Conservation (phyloP, 2,329 filamentous ascomycete species). For the Scopulariopsis brevicaulis region DNA sequence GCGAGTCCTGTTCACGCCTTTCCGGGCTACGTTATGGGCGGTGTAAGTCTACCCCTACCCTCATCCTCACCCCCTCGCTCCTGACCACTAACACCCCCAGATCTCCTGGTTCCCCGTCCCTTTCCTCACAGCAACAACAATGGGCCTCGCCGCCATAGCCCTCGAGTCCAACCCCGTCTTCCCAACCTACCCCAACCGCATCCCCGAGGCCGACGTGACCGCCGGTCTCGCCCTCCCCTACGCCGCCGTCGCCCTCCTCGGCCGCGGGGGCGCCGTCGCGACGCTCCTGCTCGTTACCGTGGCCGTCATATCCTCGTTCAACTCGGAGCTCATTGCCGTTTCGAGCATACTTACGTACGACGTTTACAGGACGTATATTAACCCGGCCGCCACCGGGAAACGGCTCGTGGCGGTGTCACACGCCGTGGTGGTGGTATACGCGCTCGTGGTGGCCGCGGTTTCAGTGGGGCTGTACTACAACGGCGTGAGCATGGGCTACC, state of each 20-base stretch:
- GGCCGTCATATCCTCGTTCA: slow-evolving; percentile 78
- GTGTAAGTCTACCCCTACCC: slow-evolving; percentile 37
- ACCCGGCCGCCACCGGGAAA: slow-evolving; percentile 63
- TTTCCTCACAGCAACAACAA: slow-evolving; percentile 79
- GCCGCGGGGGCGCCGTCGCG: slow-evolving; percentile 67
- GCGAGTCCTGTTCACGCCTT: slow-evolving; percentile 76
- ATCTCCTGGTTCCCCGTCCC: slow-evolving; percentile 77
- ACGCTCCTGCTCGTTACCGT: slow-evolving; percentile 79
- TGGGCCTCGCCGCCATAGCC: slow-evolving; percentile 72
- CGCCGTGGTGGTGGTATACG: slow-evolving; percentile 57
- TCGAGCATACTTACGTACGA: slow-evolving; percentile 83
- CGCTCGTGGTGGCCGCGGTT: slow-evolving; percentile 66
- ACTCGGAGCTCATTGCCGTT: slow-evolving; percentile 75
- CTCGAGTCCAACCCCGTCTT: slow-evolving; percentile 64
- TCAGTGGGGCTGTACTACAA: slow-evolving; percentile 64
- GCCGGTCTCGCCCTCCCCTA: slow-evolving; percentile 79
- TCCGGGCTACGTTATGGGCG: slow-evolving; percentile 79
- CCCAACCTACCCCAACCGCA: slow-evolving; percentile 61
- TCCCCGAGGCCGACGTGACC: slow-evolving; percentile 62
- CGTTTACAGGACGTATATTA: slow-evolving; percentile 78
- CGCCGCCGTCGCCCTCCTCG: slow-evolving; percentile 72
- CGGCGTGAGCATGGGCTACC: slow-evolving; percentile 76
- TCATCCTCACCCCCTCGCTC: not conserved
- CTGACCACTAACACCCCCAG: not conserved
- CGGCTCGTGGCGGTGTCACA: slow-evolving; percentile 74